These are phyloP conservation scores for Neurospora sp. DNA, from an alignment of 495 filamentous ascomycete species.

Conservation along the genomic window DNA sequence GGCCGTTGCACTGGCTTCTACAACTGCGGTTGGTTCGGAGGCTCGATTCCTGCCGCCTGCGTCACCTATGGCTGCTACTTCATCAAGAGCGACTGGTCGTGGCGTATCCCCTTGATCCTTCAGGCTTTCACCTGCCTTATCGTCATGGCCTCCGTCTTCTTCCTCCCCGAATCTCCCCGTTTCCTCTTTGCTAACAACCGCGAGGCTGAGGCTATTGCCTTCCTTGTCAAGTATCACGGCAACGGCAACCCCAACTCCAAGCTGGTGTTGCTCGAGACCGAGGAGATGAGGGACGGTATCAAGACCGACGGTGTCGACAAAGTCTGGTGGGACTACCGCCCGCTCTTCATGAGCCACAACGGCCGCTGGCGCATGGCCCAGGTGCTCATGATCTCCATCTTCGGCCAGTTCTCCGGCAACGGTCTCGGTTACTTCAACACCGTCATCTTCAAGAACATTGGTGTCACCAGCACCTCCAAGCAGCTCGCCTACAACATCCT, in stretches of 20 bases:
- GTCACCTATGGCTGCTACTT: slow-evolving; percentile 33
- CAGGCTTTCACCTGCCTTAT: slow-evolving; percentile 36
- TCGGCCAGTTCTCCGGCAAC: slow-evolving; percentile 44
- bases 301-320: slow-evolving; percentile 45
- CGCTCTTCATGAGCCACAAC: slow-evolving; percentile 31
- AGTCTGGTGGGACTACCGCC: slow-evolving; percentile 36
- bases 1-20: slow-evolving; percentile 39
- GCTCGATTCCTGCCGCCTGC: slow-evolving; percentile 37
- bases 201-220: slow-evolving; percentile 39
- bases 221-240: slow-evolving; percentile 50
- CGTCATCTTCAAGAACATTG: slow-evolving; percentile 23
- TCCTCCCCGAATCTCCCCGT: slow-evolving; percentile 55
- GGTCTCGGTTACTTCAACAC: slow-evolving; percentile 35
- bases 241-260: slow-evolving; percentile 41
- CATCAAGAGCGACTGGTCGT: slow-evolving; percentile 31
- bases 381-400: slow-evolving; percentile 42
- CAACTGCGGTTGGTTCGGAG: slow-evolving; percentile 43
- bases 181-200: slow-evolving; percentile 48
- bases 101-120: slow-evolving; percentile 37
- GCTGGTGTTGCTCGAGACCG: slow-evolving; percentile 44
- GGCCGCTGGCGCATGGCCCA: slow-evolving; percentile 38
- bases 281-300: slow-evolving; percentile 52
- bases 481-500: slow-evolving; percentile 38
- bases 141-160: slow-evolving; percentile 41
- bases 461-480: slow-evolving; percentile 18